These are phyloP conservation scores for Acer negundo DNA, from an alignment of 345 rosid genomes.

Conservation along the genomic window DNA sequence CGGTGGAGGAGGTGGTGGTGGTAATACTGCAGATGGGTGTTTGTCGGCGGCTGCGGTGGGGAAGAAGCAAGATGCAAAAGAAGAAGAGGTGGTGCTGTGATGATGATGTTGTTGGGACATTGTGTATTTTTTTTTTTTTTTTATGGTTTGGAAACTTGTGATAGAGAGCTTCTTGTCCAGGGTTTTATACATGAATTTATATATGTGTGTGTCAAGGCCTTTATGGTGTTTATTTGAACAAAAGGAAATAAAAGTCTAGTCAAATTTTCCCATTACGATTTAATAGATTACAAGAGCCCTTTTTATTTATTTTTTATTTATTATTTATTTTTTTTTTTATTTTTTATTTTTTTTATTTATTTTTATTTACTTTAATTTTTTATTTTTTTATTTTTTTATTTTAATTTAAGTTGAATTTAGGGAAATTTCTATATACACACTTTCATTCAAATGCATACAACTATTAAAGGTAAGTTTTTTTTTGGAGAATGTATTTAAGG, in stretches of 20 bases:
- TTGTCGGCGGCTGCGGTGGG: conserved; percentile 26
- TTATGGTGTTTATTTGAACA: not conserved
- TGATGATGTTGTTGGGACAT: conserved; percentile 44
- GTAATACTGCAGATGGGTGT: not conserved
- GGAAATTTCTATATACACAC: too few species aligned
- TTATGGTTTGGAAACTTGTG: not conserved
- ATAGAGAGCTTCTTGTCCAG: not conserved
- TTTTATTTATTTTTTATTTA: too few species aligned
- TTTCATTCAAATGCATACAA: too few species aligned
- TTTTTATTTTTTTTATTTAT: too few species aligned
- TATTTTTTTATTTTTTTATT: too few species aligned
- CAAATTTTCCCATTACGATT: not conserved
- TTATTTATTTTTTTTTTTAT: too few species aligned
- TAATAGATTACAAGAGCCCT: too few species aligned
- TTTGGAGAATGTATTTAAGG: too few species aligned
- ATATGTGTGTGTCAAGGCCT: not conserved
- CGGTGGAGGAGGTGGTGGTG: conserved; percentile 23
- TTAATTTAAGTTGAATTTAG: too few species aligned
- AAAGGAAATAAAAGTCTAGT: not conserved
- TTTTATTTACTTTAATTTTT: too few species aligned
- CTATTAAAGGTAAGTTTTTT: too few species aligned
- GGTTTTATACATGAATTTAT: conserved; percentile 20
- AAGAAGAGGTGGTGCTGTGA: conserved; percentile 27
- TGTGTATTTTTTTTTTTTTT: conserved; percentile 17
- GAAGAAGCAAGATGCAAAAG: conserved; percentile 55